A percentile compares a stretch with the other conserved stretches of the same genome.
Conservation (phyloP, 352 stramenopile genomes). For the Saprolegnia parasitica region DNA sequence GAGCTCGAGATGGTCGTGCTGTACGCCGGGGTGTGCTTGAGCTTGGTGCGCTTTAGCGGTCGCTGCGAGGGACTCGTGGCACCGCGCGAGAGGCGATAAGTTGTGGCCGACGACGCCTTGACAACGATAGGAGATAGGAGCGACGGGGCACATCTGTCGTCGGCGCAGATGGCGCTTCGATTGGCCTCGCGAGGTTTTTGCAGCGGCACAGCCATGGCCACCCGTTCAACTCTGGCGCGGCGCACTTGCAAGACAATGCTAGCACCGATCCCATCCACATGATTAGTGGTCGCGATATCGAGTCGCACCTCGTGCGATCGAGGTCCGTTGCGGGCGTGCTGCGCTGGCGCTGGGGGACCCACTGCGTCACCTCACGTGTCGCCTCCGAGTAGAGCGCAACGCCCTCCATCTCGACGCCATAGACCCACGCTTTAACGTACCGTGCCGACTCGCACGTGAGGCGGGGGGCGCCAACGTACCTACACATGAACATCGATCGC, state of each 20-base stretch:
- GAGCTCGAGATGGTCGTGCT: no score
- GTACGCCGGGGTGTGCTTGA: no score
- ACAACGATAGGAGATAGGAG: neutral
- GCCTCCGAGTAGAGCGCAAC: neutral
- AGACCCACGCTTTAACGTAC: neutral
- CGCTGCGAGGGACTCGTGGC: no score
- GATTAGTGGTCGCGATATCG: no score
- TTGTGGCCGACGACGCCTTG: neutral
- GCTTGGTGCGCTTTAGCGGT: no score
- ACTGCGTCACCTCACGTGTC: neutral
- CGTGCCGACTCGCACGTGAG: neutral
- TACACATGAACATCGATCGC: neutral
- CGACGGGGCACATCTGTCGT: no score
- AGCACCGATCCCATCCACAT: neutral
- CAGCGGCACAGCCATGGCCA: neutral
- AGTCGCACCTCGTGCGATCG: no score
- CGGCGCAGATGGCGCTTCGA: no score
- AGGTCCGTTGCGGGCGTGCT: no score
- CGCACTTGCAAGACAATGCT: neutral
- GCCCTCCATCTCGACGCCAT: neutral
- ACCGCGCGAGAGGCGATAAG: neutral
- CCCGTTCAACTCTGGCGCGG: neutral
- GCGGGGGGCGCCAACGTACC: neutral
- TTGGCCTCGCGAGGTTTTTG: neutral
- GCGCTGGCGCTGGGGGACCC: no score